Evolutionary conservation across 257 asterid species (phyloP).

Genomic region (Solanum stenotomum): DNA sequence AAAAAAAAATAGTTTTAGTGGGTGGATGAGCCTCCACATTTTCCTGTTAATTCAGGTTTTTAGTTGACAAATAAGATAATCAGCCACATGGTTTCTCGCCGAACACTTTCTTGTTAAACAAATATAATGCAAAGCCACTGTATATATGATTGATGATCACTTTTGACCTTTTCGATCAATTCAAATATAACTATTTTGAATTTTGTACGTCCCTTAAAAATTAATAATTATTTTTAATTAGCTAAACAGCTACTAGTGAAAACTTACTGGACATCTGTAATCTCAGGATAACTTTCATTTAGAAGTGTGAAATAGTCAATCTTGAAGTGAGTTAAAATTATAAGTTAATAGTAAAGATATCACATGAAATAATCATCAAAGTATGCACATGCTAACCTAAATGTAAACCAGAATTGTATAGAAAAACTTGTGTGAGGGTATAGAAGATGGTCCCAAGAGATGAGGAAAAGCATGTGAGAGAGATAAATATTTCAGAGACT

Average conservation of each 20-base stretch:
- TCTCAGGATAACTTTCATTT: background rate
- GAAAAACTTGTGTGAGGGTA: background rate
- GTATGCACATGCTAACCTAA: background rate
- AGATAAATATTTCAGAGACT: background rate
- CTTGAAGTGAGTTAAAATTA: background rate
- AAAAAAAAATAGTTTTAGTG: background rate
- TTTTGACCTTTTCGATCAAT: background rate
- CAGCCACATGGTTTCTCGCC: background rate
- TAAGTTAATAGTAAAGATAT: background rate
- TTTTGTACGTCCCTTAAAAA: no score
- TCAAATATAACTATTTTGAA: no score
- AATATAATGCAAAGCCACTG: background rate
- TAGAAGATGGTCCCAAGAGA: background rate
- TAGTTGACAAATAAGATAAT: background rate
- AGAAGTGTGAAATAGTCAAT: background rate
- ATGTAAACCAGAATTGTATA: background rate
- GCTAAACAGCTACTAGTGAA: background rate
- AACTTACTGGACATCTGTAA: background rate
- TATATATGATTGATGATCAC: background rate
- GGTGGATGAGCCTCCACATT: background rate
- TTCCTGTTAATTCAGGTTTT: slow-evolving; percentile 3
- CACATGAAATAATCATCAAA: background rate
- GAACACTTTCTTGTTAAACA: background rate
- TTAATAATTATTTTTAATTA: no score
- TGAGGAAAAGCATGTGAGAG: background rate